Conservation (phyloP, 2,329 filamentous ascomycete species). For the Leptodontidium sp. region DNA sequence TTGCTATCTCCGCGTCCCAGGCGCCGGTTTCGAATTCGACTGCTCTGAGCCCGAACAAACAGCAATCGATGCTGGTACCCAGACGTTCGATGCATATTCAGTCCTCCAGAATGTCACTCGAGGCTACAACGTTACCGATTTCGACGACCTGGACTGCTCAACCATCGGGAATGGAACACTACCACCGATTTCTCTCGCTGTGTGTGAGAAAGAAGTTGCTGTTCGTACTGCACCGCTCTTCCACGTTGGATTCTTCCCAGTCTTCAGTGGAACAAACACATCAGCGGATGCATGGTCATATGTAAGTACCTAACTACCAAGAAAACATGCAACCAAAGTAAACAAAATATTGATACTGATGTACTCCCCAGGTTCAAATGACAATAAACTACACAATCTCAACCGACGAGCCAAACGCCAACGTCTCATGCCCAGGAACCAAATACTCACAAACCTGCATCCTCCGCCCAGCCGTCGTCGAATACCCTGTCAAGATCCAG, state of each 20-base stretch:
- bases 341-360: background rate
- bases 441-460: slow-evolving; percentile 4
- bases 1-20: slow-evolving; percentile 11
- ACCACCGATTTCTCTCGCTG: background rate
- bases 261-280: slow-evolving; percentile 19
- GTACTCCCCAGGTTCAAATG: background rate
- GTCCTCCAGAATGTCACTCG: background rate
- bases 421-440: slow-evolving; percentile 18
- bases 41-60: slow-evolving; percentile 9
- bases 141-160: slow-evolving; percentile 16
- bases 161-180: slow-evolving; percentile 3
- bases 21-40: slow-evolving; percentile 7
- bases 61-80: slow-evolving; percentile 5
- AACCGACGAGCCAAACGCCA: background rate
- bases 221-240: slow-evolving; percentile 11
- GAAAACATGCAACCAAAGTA: too few species aligned
- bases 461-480: slow-evolving; percentile 11
- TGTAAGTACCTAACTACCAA: background rate
- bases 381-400: slow-evolving; percentile 13
- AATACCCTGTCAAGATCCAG: slow-evolving; percentile 15
- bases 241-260: slow-evolving; percentile 13
- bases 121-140: slow-evolving; percentile 10
- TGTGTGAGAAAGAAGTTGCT: background rate
- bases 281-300: slow-evolving; percentile 19
- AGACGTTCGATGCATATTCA: slow-evolving; percentile 16